phyloP scores from a whole-genome alignment of 352 stramenopile species.

The Phytophthora cryptogea region DNA sequence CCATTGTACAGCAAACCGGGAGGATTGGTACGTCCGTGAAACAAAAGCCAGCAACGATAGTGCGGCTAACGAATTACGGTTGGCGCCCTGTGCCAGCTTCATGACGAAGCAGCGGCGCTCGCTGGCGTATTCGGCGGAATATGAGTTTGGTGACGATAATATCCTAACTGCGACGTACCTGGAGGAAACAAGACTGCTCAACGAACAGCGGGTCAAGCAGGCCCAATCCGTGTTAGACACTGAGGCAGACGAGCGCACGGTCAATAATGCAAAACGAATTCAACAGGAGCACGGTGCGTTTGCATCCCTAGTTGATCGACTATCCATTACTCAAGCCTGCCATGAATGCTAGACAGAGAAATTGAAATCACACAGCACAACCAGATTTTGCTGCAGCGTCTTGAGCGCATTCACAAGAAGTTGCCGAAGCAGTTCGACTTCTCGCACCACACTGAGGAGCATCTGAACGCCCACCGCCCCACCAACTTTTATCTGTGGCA shows the following conservation, averaged over 20 bases:
- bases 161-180: conserved; percentile 54
- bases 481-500: conserved; percentile 40
- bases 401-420: conserved; percentile 62
- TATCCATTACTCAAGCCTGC: not conserved
- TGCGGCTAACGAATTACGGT: not conserved
- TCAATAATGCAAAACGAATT: conserved; percentile 62
- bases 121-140: conserved; percentile 64
- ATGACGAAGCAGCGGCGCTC: conserved; percentile 59
- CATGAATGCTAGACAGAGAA: conserved; percentile 42
- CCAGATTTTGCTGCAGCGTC: conserved; percentile 42
- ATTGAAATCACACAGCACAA: conserved; percentile 59
- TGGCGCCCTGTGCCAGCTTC: conserved; percentile 4
- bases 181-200: conserved; percentile 51
- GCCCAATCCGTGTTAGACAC: conserved; percentile 45
- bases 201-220: conserved; percentile 51
- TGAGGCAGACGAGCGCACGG: conserved; percentile 23
- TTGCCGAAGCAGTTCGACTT: conserved; percentile 67
- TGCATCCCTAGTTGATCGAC: not conserved
- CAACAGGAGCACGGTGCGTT: conserved; percentile 60
- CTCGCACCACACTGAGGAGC: conserved; percentile 51
- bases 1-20: not conserved
- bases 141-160: conserved; percentile 69
- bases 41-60: not conserved
- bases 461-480: conserved; percentile 41
- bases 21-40: not conserved